phyloP scores from a whole-genome alignment of 2,329 filamentous ascomycete genomes.

The Aureobasidium sp. region DNA sequence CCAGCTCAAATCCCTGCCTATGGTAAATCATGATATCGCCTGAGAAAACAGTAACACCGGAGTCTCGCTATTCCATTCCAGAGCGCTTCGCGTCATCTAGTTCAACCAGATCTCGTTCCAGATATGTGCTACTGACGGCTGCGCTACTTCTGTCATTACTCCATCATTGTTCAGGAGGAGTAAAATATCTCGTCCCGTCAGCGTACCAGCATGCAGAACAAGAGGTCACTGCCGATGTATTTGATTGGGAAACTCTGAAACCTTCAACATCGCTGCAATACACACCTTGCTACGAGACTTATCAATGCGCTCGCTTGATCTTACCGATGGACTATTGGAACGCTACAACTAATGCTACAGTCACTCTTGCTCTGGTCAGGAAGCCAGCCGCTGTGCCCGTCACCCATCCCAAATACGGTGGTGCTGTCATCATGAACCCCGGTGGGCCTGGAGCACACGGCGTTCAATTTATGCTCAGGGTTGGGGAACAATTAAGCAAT shows the following conservation, averaged over 20 bases:
- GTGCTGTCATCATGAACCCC: slow-evolving; percentile 42
- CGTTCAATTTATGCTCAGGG: slow-evolving; percentile 19
- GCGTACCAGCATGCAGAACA: neutral
- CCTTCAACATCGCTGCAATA: slow-evolving; percentile 8
- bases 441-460: slow-evolving; percentile 41
- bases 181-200: neutral
- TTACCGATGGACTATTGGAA: slow-evolving; percentile 40
- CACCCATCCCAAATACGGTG: slow-evolving; percentile 39
- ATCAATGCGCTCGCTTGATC: slow-evolving; percentile 42
- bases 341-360: slow-evolving; percentile 25
- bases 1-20: neutral
- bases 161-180: neutral
- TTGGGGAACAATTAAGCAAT: slow-evolving; percentile 31
- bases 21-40: neutral
- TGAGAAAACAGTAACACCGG: neutral
- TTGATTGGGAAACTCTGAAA: neutral
- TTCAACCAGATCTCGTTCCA: neutral
- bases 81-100: no score
- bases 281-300: slow-evolving; percentile 35
- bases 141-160: neutral
- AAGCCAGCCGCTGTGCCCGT: slow-evolving; percentile 36
- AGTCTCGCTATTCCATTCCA: neutral
- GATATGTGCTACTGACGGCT: neutral
- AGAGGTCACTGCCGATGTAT: neutral
- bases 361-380: slow-evolving; percentile 39